Evolutionary conservation across 148 eudicot genomes (phyloP).

Genomic region (Heliosperma pusillum): DNA sequence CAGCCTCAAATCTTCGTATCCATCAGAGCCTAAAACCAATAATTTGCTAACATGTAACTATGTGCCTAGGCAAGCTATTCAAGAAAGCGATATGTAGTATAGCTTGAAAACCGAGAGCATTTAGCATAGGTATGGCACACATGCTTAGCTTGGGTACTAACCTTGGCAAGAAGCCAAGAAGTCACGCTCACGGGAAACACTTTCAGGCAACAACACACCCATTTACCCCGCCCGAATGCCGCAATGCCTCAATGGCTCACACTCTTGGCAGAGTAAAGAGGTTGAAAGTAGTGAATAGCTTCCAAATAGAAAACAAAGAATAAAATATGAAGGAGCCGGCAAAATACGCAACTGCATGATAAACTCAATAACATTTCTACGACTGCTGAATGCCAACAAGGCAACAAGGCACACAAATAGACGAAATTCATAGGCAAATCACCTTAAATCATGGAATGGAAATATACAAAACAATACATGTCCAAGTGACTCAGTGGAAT

Average conservation of each 20-base stretch:
- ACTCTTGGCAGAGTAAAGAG: no score
- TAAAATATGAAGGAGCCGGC: background rate
- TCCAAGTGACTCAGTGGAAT: background rate
- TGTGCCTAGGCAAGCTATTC: background rate
- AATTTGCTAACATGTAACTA: background rate
- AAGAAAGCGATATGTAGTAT: background rate
- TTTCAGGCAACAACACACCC: background rate
- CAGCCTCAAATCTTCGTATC: background rate
- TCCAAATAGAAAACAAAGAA: background rate
- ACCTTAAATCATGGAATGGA: background rate
- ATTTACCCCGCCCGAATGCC: no score
- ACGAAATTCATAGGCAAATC: background rate
- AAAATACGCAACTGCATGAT: background rate
- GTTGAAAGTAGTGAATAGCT: no score
- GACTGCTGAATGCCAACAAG: background rate
- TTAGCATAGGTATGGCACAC: background rate
- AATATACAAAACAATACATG: conserved; percentile 2
- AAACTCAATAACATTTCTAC: background rate
- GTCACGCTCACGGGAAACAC: background rate
- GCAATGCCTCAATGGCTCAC: no score
- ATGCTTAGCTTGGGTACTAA: background rate
- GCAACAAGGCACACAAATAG: background rate
- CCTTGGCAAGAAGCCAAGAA: background rate
- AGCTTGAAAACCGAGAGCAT: background rate
- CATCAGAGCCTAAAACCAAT: background rate